Evolutionary conservation across 2,329 filamentous ascomycete genomes (phyloP), one percentile per base, ranked within the genome.

Genomic region (Truncatella angustata): DNA sequence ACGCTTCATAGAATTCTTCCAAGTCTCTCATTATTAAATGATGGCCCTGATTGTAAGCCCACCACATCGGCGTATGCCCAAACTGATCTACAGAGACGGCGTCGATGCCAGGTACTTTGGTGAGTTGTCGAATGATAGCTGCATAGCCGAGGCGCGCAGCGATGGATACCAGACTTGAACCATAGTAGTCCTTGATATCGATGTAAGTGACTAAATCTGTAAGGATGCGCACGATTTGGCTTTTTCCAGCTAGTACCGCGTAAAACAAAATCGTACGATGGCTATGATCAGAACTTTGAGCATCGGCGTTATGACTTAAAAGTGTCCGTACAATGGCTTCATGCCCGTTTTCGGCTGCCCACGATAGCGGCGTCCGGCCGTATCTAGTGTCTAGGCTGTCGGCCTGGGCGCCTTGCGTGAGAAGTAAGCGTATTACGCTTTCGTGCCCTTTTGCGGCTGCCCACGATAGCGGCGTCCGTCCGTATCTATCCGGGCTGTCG

Each of bases 31-130:
- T n/a, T n/a, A n/a, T n/a, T n/a, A n/a, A n/a, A n/a, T n/a, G n/a
- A n/a, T n/a, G n/a, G n/a, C n/a, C n/a, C n/a, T n/a, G n/a, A n/a
- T 23, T 45, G 43, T 45, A 24, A 10, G 43, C 43, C 43, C 43
- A 45, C 42, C 42, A 45, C 6, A 45, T 10, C 18, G 42, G 4
- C 11, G 42, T 32, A 3, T 26, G 42, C 10, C 42, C 42, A 12
- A 45, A 45, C 2, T 4, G 18, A 20, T 45, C 42, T 26, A 5
- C 23, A 6, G n/a, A 4, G 24, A 32, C 3, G 6, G 32, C 2
- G 20, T 45, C 43, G 6, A 45, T 26, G 11, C 21, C 26, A 4
- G 43, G 43, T 16, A 34, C 11, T 2, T 14, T n/a, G 9, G n/a
- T 23, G n/a, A 45, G 16, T 14, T 32, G 12, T 16, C 23, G 21